Evolutionary conservation across 225 moss, liverwort and hornwort species (phyloP).

Genomic region (Straminergon stramineum): DNA sequence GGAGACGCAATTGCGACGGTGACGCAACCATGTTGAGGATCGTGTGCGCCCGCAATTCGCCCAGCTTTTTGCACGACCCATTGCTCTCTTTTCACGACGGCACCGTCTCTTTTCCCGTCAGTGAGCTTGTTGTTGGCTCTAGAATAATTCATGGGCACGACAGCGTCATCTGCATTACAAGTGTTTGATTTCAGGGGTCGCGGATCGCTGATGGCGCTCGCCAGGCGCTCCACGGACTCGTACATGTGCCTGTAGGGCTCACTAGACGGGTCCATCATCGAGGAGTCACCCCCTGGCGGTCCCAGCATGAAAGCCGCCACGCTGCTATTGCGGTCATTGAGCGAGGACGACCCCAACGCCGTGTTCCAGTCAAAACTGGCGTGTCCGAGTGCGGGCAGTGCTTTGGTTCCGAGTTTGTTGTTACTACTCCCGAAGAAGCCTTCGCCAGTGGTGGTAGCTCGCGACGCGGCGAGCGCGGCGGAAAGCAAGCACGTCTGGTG

Average conservation of each 20-base stretch:
- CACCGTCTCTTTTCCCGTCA: background rate
- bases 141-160: background rate
- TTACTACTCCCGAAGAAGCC: background rate
- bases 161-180: background rate
- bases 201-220: constrained; percentile 37
- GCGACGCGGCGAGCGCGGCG: constrained; percentile 28
- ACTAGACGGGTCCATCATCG: constrained; percentile 14
- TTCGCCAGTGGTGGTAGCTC: constrained; percentile 1
- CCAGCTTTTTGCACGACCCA: background rate
- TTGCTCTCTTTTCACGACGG: background rate
- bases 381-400: background rate
- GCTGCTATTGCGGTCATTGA: background rate
- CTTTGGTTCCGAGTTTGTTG: background rate
- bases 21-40: background rate
- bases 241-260: constrained; percentile 36
- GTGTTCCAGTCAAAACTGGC: constrained; percentile 23
- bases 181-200: background rate
- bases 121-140: background rate
- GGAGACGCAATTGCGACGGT: constrained; percentile 9
- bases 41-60: background rate
- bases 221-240: constrained; percentile 43
- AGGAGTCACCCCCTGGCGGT: background rate
- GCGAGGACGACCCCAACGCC: constrained; percentile 1
- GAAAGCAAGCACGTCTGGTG: constrained; percentile 37
- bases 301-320: background rate